Conservation (phyloP, 2,329 filamentous ascomycete genomes). For the Rosellinia necatrix region DNA sequence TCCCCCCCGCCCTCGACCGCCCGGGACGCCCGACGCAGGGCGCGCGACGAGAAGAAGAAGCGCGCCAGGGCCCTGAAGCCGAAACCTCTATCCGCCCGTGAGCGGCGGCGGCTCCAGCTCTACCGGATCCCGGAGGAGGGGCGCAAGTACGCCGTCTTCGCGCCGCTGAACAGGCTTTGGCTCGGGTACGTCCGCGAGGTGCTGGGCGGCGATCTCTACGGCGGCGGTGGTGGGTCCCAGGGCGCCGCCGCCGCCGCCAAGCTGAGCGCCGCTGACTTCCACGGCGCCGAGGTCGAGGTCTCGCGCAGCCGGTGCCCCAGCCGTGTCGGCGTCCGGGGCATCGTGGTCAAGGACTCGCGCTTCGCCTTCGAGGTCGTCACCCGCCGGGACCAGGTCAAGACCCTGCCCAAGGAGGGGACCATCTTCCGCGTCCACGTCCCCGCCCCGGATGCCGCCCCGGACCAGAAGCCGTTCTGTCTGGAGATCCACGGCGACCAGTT, state of each 20-base stretch:
- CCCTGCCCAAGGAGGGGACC: conserved; percentile 87
- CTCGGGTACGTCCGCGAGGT: conserved; percentile 82
- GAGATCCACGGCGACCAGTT: conserved; percentile 90
- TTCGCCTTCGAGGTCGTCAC: conserved; percentile 88
- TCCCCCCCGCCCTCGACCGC: conserved; percentile 67
- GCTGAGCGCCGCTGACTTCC: conserved; percentile 84
- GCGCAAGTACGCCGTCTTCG: conserved; percentile 75
- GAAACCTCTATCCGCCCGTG: conserved; percentile 75
- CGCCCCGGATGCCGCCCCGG: conserved; percentile 15
- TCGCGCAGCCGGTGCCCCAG: conserved; percentile 80
- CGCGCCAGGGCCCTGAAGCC: conserved; percentile 55
- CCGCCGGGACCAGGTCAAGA: conserved; percentile 69
- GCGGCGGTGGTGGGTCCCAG: conserved; percentile 61
- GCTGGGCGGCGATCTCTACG: conserved; percentile 64
- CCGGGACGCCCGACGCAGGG: conserved; percentile 53
- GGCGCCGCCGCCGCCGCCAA: conserved; percentile 74
- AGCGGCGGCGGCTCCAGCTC: conserved; percentile 74
- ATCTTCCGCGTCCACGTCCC: conserved; percentile 79
- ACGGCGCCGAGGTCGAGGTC: conserved; percentile 83
- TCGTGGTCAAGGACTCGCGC: conserved; percentile 86
- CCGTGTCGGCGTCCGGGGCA: conserved; percentile 81
- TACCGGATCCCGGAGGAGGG: conserved; percentile 74
- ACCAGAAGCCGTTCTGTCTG: conserved; percentile 63
- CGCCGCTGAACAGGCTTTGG: conserved; percentile 80
- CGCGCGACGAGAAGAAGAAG: conserved; percentile 49